Conservation (phyloP, 192 early-diverging fungal species). For the Funneliformis geosporum region DNA sequence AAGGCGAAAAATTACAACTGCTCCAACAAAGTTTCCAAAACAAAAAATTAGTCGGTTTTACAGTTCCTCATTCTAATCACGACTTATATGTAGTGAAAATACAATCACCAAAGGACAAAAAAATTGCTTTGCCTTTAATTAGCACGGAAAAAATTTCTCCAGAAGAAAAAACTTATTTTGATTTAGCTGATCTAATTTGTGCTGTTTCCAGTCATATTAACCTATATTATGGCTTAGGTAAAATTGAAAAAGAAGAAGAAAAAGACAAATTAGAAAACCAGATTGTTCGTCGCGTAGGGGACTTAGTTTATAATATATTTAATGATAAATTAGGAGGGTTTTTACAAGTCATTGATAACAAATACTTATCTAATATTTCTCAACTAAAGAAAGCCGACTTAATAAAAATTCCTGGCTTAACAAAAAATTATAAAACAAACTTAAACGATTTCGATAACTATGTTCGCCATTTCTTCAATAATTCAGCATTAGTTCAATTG, state of each 20-base stretch:
- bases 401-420: conserved; percentile 5
- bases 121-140: background rate
- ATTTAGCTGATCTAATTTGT: conserved; percentile 8
- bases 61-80: no score
- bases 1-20: no score
- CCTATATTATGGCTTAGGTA: conserved; percentile 3
- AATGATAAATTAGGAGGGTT: conserved; percentile 12
- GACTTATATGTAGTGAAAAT: conserved; percentile 18
- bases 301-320: conserved; percentile 22
- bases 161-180: conserved; percentile 20
- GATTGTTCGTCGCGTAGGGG: background rate
- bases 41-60: no score
- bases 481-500: background rate
- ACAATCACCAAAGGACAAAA: background rate
- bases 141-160: background rate
- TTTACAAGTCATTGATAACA: conserved; percentile 8
- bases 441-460: conserved; percentile 20
- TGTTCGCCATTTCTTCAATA: conserved; percentile 14
- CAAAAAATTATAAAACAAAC: no score
- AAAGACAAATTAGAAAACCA: conserved; percentile 29
- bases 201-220: background rate
- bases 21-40: no score
- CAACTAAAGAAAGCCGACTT: conserved; percentile 22
- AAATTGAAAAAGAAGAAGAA: conserved; percentile 15
- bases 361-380: conserved; percentile 6